A percentile compares a stretch with the other conserved stretches of the same genome.
Conservation (phyloP, 75 land plant genomes). For the Adiantum capillusveneris region DNA sequence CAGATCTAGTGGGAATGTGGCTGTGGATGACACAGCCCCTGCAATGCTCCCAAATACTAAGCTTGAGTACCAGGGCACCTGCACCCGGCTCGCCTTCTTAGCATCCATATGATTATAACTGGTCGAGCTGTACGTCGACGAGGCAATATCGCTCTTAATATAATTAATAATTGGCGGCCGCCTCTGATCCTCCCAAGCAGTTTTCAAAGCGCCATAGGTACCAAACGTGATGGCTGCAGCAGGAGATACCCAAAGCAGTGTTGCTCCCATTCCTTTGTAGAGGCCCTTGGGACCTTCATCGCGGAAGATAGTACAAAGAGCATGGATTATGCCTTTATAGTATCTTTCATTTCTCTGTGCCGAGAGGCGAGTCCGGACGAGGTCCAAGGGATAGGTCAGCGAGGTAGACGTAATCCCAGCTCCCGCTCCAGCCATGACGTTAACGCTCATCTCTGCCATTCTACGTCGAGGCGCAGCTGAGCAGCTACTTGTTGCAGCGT, state of each 20-base stretch:
- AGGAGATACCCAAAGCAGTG: conserved; percentile 6
- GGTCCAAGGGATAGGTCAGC: neutral
- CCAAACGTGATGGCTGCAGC: conserved; percentile 10
- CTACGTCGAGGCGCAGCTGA: neutral
- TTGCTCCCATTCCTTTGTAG: conserved; percentile 14
- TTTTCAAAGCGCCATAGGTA: conserved; percentile 8
- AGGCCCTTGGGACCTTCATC: conserved; percentile 10
- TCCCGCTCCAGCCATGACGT: neutral
- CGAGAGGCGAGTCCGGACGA: neutral
- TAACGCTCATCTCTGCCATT: neutral
- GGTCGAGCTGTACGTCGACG: too few species aligned
- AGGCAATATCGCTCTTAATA: too few species aligned
- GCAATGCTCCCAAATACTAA: conserved; percentile 5
- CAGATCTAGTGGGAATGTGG: conserved; percentile 13
- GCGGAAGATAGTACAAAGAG: conserved; percentile 8
- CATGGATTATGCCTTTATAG: neutral
- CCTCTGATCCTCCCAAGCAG: neutral
- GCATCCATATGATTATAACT: too few species aligned
- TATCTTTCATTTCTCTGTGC: neutral
- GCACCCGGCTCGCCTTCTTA: neutral
- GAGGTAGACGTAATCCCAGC: neutral
- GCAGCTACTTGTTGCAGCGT: too few species aligned
- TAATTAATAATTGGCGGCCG: too few species aligned
- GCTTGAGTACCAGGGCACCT: too few species aligned
- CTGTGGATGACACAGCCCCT: conserved; percentile 4